Evolutionary conservation across 495 filamentous ascomycete species (phyloP), one percentile per base, ranked within the genome.

Genomic region (Penicillium cosmopolitanum): DNA sequence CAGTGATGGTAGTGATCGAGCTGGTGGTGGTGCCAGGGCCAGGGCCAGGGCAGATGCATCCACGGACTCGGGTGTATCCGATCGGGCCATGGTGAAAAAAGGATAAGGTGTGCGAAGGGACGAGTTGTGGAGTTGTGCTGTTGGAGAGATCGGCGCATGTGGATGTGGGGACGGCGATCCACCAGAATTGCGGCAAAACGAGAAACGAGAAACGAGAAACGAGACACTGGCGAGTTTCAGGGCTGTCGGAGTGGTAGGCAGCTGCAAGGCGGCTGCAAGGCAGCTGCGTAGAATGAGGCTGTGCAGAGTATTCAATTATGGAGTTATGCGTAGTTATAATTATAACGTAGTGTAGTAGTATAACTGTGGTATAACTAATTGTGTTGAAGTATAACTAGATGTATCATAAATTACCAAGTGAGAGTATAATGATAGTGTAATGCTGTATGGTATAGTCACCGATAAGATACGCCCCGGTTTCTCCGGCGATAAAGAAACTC

Each of bases 401-500:
- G 28, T 38, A 38, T 38, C 36, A n/a, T 31, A 31, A 31, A 31
- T 31, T 31, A 40, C 15, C 36, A 40, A 40, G 10, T 40, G 36
- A n/a, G n/a, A 40, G 15, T 40, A 2, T 40, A 40, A 9, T n/a
- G 2, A 40, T 44, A 40, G 15, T 40, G 3, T 40, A 40, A 1
- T n/a, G 12, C 5, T 44, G 42, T 44, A 48, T 48, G 46, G 19
- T 48, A 48, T 48, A 0, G 19, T 48, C 23, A 48, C 18, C 55
- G 53, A 47, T 54, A 50, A 57, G 36, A 60, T 56, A 60, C 50
- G 19, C 19, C 19, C 19, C 19, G 46, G 66, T 69, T 66, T 56
- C 69, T 66, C 55, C 51, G 63, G 68, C 62, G 68, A 71, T 65
- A 23, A 23, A 23, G 23, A 23, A 23, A 23, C 23, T 23, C 23